Evolutionary conservation across 768 basidiomycete genomes (phyloP).

Genomic region (Erythrobasidium yunnanense): DNA sequence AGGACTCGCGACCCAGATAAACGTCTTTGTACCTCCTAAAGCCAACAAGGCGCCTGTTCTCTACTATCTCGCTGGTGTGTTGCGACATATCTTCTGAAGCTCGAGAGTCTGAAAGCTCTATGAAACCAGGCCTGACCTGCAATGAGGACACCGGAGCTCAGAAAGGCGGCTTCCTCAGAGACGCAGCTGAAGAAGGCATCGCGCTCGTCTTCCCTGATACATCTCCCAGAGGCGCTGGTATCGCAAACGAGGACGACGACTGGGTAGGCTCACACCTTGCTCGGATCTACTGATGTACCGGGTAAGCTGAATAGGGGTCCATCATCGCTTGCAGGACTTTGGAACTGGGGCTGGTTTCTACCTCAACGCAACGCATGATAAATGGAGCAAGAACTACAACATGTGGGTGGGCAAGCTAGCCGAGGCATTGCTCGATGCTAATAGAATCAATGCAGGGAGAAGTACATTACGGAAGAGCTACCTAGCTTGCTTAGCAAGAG

Average conservation of each 20-base stretch:
- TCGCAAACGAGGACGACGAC: slow-evolving; percentile 61
- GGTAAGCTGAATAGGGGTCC: not conserved
- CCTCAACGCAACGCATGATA: slow-evolving; percentile 65
- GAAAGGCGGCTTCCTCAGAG: slow-evolving; percentile 83
- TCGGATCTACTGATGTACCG: not conserved
- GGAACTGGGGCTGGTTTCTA: slow-evolving; percentile 76
- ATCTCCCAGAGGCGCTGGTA: slow-evolving; percentile 79
- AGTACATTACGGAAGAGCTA: slow-evolving; percentile 70
- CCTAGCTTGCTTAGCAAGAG: slow-evolving; percentile 64
- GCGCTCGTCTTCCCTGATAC: slow-evolving; percentile 93
- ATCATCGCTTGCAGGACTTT: slow-evolving; percentile 3
- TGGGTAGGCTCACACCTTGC: slow-evolving; percentile 23
- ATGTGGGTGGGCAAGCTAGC: slow-evolving; percentile 29
- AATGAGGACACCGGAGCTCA: slow-evolving; percentile 90
- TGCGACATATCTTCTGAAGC: no score
- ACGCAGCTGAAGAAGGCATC: slow-evolving; percentile 68
- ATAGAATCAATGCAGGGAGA: slow-evolving; percentile 60
- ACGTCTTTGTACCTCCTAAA: slow-evolving; percentile 70
- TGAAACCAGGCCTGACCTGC: slow-evolving; percentile 58
- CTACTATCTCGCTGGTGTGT: slow-evolving; percentile 67
- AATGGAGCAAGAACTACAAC: slow-evolving; percentile 43
- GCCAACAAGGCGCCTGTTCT: slow-evolving; percentile 52
- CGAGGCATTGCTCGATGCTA: not conserved
- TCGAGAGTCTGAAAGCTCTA: no score
- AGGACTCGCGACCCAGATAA: slow-evolving; percentile 57